Evolutionary conservation across 2,329 filamentous ascomycete genomes (phyloP).

Genomic region (Aspergillus eucalypticola): DNA sequence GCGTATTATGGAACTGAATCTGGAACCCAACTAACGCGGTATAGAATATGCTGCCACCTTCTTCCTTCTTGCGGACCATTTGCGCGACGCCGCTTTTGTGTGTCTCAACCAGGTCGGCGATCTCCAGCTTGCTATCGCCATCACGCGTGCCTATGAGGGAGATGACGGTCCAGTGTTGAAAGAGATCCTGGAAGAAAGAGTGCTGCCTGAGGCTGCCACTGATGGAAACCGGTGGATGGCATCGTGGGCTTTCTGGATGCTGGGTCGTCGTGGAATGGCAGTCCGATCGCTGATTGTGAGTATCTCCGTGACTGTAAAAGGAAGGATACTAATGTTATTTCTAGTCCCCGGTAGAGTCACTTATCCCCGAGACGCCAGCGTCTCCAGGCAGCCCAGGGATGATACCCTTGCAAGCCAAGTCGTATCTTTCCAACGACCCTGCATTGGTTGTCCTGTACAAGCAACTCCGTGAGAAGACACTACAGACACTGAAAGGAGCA

Average conservation of each 20-base stretch:
- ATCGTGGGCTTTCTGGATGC: conserved; percentile 94
- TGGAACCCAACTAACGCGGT: conserved; percentile 6
- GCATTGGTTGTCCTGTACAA: conserved; percentile 84
- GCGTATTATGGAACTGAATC: conserved; percentile 27
- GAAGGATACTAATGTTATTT: background rate
- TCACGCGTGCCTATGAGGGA: conserved; percentile 84
- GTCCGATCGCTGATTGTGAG: conserved; percentile 78
- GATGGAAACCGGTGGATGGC: conserved; percentile 91
- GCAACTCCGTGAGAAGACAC: conserved; percentile 76
- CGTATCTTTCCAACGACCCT: conserved; percentile 88
- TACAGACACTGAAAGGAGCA: conserved; percentile 83
- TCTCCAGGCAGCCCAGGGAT: conserved; percentile 65
- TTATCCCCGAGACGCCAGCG: conserved; percentile 52
- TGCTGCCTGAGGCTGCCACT: conserved; percentile 73
- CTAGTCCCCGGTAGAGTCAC: conserved; percentile 73
- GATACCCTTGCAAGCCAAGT: conserved; percentile 64
- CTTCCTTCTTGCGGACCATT: conserved; percentile 83
- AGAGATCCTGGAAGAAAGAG: conserved; percentile 74
- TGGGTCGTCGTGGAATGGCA: conserved; percentile 77
- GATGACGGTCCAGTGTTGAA: conserved; percentile 74
- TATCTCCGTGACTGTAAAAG: background rate
- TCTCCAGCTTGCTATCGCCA: conserved; percentile 82
- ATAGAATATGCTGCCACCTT: conserved; percentile 94
- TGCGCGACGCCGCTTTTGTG: conserved; percentile 82
- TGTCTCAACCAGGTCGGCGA: conserved; percentile 86